Conservation (phyloP, 768 basidiomycete genomes). For the Lentinula aciculospora region DNA sequence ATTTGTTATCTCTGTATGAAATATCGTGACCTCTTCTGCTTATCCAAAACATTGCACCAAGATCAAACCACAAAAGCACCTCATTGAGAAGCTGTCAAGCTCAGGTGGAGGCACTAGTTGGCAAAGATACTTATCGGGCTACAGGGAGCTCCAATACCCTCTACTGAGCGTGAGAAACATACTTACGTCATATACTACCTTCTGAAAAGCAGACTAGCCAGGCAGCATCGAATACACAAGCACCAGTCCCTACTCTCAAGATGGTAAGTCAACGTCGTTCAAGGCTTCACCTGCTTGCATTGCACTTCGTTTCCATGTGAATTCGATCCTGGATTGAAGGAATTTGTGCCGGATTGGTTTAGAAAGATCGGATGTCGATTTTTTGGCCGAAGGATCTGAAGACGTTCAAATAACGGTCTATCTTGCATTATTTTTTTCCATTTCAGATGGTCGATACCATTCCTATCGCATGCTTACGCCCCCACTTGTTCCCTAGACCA, state of each 20-base stretch:
- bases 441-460: too few species aligned
- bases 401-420: too few species aligned
- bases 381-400: neutral
- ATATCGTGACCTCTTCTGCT: too few species aligned
- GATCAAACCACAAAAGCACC: too few species aligned
- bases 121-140: too few species aligned
- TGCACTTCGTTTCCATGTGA: neutral
- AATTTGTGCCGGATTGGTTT: neutral
- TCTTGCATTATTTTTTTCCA: too few species aligned
- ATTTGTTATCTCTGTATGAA: too few species aligned
- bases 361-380: neutral
- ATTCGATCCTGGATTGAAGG: neutral
- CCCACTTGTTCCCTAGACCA: constrained; percentile 58
- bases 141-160: too few species aligned
- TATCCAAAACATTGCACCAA: too few species aligned
- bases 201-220: neutral
- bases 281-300: neutral
- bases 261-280: neutral
- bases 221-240: neutral
- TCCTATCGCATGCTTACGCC: neutral
- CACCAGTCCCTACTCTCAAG: neutral
- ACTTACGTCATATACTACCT: neutral
- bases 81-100: too few species aligned
- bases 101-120: too few species aligned
- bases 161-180: neutral